phyloP scores from a whole-genome alignment of 2,329 filamentous ascomycete species.

The Alternaria sp. region DNA sequence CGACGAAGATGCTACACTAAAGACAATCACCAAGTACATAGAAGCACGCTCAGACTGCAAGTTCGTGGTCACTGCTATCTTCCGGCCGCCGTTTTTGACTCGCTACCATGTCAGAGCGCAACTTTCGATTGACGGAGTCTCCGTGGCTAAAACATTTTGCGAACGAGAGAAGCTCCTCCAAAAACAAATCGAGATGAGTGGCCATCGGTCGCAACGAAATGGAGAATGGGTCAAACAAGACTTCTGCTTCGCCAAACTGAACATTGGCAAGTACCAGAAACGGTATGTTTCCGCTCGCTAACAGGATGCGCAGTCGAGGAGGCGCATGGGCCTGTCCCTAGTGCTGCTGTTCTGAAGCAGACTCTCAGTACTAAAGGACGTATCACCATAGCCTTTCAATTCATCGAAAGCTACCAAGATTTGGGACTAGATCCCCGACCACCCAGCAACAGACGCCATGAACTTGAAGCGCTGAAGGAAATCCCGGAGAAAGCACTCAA shows the following conservation, averaged over 20 bases:
- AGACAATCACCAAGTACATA: conserved; percentile 14
- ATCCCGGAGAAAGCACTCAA: conserved; percentile 22
- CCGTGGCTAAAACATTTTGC: too few relatives aligned
- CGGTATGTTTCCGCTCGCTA: background rate
- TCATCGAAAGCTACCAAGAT: background rate
- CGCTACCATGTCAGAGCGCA: too few relatives aligned
- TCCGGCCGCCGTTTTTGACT: too few relatives aligned
- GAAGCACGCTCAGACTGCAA: conserved; percentile 10
- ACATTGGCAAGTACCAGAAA: conserved; percentile 13
- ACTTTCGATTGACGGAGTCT: too few relatives aligned
- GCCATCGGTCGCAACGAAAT: background rate
- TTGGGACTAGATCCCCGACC: background rate
- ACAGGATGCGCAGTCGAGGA: conserved; percentile 4
- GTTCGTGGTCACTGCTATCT: conserved; percentile 2
- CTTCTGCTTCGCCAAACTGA: conserved; percentile 15
- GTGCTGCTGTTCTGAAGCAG: background rate
- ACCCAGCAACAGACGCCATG: background rate
- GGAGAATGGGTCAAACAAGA: conserved; percentile 1
- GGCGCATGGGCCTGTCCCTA: background rate
- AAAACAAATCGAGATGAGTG: background rate
- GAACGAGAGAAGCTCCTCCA: background rate
- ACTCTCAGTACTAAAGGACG: background rate
- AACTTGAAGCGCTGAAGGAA: background rate
- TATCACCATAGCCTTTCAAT: background rate
- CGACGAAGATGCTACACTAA: background rate